phyloP scores from a whole-genome alignment of 257 asterid species.

The Fraxinus cuspidata region DNA sequence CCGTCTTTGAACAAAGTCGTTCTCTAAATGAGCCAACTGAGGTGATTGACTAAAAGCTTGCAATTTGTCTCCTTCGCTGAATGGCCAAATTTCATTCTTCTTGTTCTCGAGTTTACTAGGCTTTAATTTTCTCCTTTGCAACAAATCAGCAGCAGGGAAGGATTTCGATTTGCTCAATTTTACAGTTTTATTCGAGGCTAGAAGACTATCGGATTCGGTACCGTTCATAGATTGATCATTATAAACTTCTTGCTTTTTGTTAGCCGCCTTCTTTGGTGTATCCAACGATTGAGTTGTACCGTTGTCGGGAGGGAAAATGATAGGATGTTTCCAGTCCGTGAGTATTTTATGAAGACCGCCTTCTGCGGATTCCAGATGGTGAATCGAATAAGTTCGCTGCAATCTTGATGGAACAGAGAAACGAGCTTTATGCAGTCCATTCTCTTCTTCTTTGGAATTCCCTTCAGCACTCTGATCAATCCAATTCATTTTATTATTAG shows the following conservation, averaged over 20 bases:
- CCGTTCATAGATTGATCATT: constrained; percentile 16
- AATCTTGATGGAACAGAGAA: constrained; percentile 31
- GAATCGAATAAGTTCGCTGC: constrained; percentile 61
- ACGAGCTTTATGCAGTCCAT: constrained; percentile 23
- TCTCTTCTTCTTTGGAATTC: constrained; percentile 29
- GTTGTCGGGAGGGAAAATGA: constrained; percentile 42
- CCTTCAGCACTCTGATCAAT: constrained; percentile 47
- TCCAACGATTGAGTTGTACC: constrained; percentile 22
- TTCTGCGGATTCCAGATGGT: constrained; percentile 56
- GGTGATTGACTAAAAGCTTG: constrained; percentile 15
- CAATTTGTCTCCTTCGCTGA: constrained; percentile 34
- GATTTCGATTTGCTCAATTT: constrained; percentile 67
- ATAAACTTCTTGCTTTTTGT: constrained; percentile 4
- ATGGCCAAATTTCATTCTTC: constrained; percentile 68
- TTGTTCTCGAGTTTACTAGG: constrained; percentile 70
- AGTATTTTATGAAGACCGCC: constrained; percentile 32
- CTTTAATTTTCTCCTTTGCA: constrained; percentile 39
- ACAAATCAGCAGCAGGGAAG: constrained; percentile 48
- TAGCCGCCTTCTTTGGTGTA: constrained; percentile 5
- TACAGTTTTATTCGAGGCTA: constrained; percentile 31
- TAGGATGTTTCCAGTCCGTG: constrained; percentile 43
- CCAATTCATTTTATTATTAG: constrained; percentile 23
- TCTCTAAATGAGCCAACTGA: constrained; percentile 17
- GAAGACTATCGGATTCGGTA: constrained; percentile 29
- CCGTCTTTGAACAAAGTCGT: constrained; percentile 2